Evolutionary conservation across 768 basidiomycete genomes (phyloP).

Genomic region (Sistotremastrum suecicum): DNA sequence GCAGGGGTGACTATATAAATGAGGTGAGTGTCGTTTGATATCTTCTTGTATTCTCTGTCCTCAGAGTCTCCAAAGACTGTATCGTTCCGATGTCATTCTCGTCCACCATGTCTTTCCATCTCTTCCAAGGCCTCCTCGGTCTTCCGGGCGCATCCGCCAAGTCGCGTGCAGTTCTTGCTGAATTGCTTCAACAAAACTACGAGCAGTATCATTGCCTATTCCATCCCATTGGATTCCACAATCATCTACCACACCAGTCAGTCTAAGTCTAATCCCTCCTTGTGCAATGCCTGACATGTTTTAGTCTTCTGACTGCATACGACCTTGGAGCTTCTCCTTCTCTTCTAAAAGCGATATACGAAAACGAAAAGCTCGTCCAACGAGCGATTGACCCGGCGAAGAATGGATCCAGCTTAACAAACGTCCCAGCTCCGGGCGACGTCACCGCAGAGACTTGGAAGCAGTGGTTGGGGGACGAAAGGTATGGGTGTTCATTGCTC

Average conservation of each 20-base stretch:
- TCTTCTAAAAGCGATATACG: slow-evolving; percentile 35
- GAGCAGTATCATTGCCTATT: slow-evolving; percentile 39
- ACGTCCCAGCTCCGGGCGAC: background rate
- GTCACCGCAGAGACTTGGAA: slow-evolving; percentile 34
- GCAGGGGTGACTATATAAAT: too few relatives aligned
- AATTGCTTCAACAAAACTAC: slow-evolving; percentile 33
- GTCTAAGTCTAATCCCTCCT: slow-evolving; percentile 8
- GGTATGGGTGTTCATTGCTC: slow-evolving; percentile 17
- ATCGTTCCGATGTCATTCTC: too few relatives aligned
- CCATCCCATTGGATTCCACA: slow-evolving; percentile 32
- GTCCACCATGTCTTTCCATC: slow-evolving; percentile 1
- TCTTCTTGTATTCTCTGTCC: too few relatives aligned
- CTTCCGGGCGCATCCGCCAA: slow-evolving; percentile 30
- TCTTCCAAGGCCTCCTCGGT: slow-evolving; percentile 26
- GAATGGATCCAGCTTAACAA: slow-evolving; percentile 5
- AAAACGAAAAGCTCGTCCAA: slow-evolving; percentile 23
- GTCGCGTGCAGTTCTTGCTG: slow-evolving; percentile 27
- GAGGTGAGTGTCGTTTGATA: too few relatives aligned
- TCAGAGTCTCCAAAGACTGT: too few relatives aligned
- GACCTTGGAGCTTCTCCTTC: slow-evolving; percentile 36
- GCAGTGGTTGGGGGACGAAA: slow-evolving; percentile 32
- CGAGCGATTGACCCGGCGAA: slow-evolving; percentile 26
- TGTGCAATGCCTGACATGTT: background rate
- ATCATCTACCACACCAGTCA: slow-evolving; percentile 48
- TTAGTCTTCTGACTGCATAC: slow-evolving; percentile 39